phyloP scores from a whole-genome alignment of 2,329 filamentous ascomycete species.

The Exserohilum rostratum region DNA sequence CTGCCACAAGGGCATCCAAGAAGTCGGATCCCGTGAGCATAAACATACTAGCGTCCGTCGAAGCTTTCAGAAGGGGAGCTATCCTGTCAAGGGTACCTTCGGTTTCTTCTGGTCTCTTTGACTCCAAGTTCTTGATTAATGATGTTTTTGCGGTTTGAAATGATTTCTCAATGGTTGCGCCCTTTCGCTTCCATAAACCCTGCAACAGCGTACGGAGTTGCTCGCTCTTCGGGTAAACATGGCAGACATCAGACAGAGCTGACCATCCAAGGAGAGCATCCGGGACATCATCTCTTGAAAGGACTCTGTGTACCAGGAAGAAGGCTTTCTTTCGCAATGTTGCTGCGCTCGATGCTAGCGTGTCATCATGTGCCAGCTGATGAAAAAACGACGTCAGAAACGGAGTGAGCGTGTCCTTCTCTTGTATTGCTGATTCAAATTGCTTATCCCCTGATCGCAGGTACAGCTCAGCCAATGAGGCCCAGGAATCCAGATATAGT shows the following conservation, averaged over 20 bases:
- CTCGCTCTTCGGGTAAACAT: slow-evolving; percentile 69
- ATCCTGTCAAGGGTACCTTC: slow-evolving; percentile 63
- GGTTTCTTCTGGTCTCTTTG: slow-evolving; percentile 62
- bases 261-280: slow-evolving; percentile 64
- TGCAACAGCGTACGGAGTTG: slow-evolving; percentile 58
- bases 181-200: slow-evolving; percentile 60
- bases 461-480: slow-evolving; percentile 68
- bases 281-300: slow-evolving; percentile 57
- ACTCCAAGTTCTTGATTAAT: slow-evolving; percentile 68
- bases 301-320: slow-evolving; percentile 65
- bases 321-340: slow-evolving; percentile 69
- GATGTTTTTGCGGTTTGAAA: slow-evolving; percentile 66
- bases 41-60: slow-evolving; percentile 61
- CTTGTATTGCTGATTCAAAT: slow-evolving; percentile 59
- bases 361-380: slow-evolving; percentile 53
- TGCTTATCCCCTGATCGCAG: slow-evolving; percentile 63
- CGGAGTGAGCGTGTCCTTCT: slow-evolving; percentile 63
- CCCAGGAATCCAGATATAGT: slow-evolving; percentile 77
- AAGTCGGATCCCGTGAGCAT: slow-evolving; percentile 89
- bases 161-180: slow-evolving; percentile 59
- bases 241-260: slow-evolving; percentile 72
- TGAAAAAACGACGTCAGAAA: slow-evolving; percentile 74
- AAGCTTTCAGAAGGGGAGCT: slow-evolving; percentile 69
- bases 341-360: slow-evolving; percentile 48
- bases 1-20: slow-evolving; percentile 73